phyloP scores from a whole-genome alignment of 2,329 filamentous ascomycete species.

The Sclerotinia subarctica region DNA sequence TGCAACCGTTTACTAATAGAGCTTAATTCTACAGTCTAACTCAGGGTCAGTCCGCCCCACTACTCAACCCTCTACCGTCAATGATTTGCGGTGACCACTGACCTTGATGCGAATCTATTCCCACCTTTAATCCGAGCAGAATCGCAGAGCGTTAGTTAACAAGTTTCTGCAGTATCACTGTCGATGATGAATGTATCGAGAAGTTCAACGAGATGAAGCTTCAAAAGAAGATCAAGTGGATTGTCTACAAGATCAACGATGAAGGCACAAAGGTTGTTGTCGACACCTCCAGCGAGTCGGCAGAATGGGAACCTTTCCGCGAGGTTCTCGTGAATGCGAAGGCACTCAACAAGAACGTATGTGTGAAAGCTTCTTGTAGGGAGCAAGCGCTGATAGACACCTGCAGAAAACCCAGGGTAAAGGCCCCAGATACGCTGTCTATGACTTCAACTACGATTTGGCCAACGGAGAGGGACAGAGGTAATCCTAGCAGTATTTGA shows the following conservation, averaged over 20 bases:
- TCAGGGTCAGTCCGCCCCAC: slow-evolving; percentile 55
- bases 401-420: slow-evolving; percentile 55
- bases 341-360: slow-evolving; percentile 66
- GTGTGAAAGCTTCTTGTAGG: slow-evolving; percentile 31
- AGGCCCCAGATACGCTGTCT: slow-evolving; percentile 80
- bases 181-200: slow-evolving; percentile 67
- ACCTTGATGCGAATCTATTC: slow-evolving; percentile 15
- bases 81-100: slow-evolving; percentile 15
- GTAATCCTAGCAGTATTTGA: slow-evolving; percentile 43
- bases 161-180: slow-evolving; percentile 57
- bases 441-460: slow-evolving; percentile 77
- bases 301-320: slow-evolving; percentile 71
- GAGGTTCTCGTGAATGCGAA: slow-evolving; percentile 72
- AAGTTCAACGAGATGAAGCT: slow-evolving; percentile 81
- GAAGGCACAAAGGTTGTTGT: slow-evolving; percentile 79
- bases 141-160: slow-evolving; percentile 22
- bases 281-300: slow-evolving; percentile 65
- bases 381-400: slow-evolving; percentile 17
- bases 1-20: slow-evolving; percentile 25
- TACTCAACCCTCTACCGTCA: slow-evolving; percentile 26
- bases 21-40: slow-evolving; percentile 53
- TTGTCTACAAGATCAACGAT: slow-evolving; percentile 85
- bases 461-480: slow-evolving; percentile 69
- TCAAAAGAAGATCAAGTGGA: slow-evolving; percentile 76
- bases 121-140: background rate